phyloP scores from a whole-genome alignment of 176 grass and related monocot species.

The Aegilops longissima region DNA sequence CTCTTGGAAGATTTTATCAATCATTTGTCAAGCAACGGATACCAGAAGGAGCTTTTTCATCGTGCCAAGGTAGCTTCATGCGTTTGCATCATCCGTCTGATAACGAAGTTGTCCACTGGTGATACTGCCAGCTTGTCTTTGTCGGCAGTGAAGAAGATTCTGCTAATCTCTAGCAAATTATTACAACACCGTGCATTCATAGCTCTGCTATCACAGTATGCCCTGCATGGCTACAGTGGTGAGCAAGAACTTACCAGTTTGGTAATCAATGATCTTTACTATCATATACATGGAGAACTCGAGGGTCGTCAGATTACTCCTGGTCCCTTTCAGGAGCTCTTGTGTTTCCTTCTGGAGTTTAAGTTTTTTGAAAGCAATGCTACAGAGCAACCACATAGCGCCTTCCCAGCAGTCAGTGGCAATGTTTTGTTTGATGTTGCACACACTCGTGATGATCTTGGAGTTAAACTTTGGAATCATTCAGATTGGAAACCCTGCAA shows the following conservation, averaged over 20 bases:
- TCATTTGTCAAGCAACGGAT: constrained; percentile 50
- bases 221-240: constrained; percentile 53
- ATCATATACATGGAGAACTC: constrained; percentile 67
- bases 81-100: constrained; percentile 69
- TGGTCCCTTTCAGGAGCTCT: constrained; percentile 81
- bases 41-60: constrained; percentile 58
- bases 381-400: constrained; percentile 23
- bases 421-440: constrained; percentile 57
- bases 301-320: constrained; percentile 73
- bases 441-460: constrained; percentile 54
- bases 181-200: constrained; percentile 67
- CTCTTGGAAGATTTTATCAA: constrained; percentile 50
- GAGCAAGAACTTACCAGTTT: constrained; percentile 53
- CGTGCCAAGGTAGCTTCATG: constrained; percentile 80
- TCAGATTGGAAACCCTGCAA: constrained; percentile 57
- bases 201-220: constrained; percentile 61
- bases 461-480: constrained; percentile 67
- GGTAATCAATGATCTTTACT: constrained; percentile 70
- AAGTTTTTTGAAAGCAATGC: constrained; percentile 63
- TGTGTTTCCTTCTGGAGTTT: constrained; percentile 66
- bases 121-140: constrained; percentile 72
- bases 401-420: constrained; percentile 17
- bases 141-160: constrained; percentile 64
- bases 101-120: constrained; percentile 54
- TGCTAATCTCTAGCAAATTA: constrained; percentile 54